Conservation (phyloP, 371 early-diverging fungal genomes). For the Circinella minor region DNA sequence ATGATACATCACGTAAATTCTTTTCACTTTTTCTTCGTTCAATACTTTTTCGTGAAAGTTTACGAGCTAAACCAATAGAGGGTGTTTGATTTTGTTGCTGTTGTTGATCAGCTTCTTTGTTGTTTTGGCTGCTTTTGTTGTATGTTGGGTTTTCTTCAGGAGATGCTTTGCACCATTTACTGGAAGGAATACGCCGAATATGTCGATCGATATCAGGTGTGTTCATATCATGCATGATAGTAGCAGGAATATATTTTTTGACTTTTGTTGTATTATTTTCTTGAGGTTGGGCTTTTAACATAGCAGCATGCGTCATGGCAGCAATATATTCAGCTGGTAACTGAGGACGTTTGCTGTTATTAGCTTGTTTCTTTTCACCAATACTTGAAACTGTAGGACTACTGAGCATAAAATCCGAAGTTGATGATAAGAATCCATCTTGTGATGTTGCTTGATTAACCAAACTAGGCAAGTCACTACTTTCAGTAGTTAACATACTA, state of each 20-base stretch:
- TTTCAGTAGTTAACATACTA: not conserved
- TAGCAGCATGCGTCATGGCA: not conserved
- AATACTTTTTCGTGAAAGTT: constrained; percentile 30
- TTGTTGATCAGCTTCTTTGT: not conserved
- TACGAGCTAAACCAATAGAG: constrained; percentile 24
- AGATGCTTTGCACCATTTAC: constrained; percentile 38
- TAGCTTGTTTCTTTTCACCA: not conserved
- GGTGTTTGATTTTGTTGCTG: not conserved
- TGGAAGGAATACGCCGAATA: constrained; percentile 41
- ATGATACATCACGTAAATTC: constrained; percentile 14
- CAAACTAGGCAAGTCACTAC: constrained; percentile 9
- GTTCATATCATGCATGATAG: constrained; percentile 22
- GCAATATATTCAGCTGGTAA: constrained; percentile 12
- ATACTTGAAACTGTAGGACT: constrained; percentile 5
- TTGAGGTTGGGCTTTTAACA: not conserved
- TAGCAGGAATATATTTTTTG: constrained; percentile 18
- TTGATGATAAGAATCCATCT: constrained; percentile 10
- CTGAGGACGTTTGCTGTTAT: not conserved
- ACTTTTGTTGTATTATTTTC: not conserved
- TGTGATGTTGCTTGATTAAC: not conserved
- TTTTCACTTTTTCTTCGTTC: constrained; percentile 34
- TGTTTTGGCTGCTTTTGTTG: not conserved
- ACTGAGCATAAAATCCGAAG: constrained; percentile 5
- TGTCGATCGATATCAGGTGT: constrained; percentile 27
- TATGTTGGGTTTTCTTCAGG: constrained; percentile 21